Evolutionary conservation across 2,329 filamentous ascomycete species (phyloP).

Genomic region (Talaromyces islandicus): DNA sequence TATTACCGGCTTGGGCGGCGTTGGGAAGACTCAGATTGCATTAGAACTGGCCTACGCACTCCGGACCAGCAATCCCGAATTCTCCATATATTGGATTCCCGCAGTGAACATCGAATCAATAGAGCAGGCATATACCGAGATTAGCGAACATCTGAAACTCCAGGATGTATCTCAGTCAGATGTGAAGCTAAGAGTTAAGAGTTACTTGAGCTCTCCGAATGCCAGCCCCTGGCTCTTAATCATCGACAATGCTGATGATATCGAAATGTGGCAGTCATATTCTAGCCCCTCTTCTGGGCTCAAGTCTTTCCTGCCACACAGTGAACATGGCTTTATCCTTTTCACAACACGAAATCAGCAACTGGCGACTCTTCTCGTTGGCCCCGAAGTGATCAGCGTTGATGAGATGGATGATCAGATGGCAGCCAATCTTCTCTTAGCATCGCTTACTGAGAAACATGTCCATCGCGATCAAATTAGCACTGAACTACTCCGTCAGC

Average conservation of each 20-base stretch:
- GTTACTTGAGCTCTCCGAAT: slow-evolving; percentile 5
- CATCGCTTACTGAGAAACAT: neutral
- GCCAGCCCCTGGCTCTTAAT: slow-evolving; percentile 17
- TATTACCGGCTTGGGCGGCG: slow-evolving; percentile 14
- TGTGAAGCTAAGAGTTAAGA: slow-evolving; percentile 5
- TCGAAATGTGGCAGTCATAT: slow-evolving; percentile 11
- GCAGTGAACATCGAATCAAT: neutral
- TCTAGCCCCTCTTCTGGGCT: slow-evolving; percentile 11
- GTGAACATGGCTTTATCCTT: slow-evolving; percentile 16
- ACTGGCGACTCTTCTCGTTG: slow-evolving; percentile 8
- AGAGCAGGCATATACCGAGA: slow-evolving; percentile 4
- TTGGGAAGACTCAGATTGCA: slow-evolving; percentile 16
- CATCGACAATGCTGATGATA: slow-evolving; percentile 19
- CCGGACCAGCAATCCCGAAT: slow-evolving; percentile 1
- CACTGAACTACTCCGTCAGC: neutral
- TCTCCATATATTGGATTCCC: slow-evolving; percentile 9
- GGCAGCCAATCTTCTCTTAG: slow-evolving; percentile 7
- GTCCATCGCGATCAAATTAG: neutral
- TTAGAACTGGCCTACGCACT: slow-evolving; percentile 12
- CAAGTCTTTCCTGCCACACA: slow-evolving; percentile 14
- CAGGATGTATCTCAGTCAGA: slow-evolving; percentile 9
- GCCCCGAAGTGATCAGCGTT: slow-evolving; percentile 12
- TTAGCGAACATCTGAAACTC: neutral
- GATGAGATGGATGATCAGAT: slow-evolving; percentile 9
- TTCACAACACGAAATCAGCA: slow-evolving; percentile 20